phyloP scores from a whole-genome alignment of 139 green algal species.

The Closterium sp. region DNA sequence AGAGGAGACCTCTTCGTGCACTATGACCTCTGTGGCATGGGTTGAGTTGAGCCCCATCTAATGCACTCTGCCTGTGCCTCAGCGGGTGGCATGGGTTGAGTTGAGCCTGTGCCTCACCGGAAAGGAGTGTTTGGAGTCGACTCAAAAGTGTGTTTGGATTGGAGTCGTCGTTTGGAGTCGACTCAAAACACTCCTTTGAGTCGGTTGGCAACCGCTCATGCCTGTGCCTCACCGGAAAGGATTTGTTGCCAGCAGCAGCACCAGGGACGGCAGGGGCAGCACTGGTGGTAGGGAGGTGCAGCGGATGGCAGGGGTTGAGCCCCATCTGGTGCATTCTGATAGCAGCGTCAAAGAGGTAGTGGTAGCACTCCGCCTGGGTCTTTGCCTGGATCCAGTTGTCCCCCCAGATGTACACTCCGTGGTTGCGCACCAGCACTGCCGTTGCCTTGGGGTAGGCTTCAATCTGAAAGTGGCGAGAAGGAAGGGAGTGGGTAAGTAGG shows the following conservation, averaged over 20 bases:
- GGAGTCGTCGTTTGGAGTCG: no score
- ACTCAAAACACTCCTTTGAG: no score
- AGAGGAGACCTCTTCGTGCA: no score
- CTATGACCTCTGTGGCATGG: no score
- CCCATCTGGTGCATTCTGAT: constrained; percentile 76
- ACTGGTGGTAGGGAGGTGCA: neutral
- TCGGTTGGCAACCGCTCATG: no score
- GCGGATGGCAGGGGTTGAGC: constrained; percentile 50
- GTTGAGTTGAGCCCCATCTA: no score
- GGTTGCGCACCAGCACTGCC: constrained; percentile 52
- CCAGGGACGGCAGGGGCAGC: neutral
- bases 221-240: neutral
- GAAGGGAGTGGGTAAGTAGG: neutral
- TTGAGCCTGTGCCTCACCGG: no score
- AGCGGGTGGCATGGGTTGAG: no score
- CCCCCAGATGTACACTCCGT: constrained; percentile 56
- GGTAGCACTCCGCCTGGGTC: constrained; percentile 75
- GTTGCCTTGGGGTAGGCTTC: constrained; percentile 69
- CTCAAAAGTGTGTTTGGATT: no score
- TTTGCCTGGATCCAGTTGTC: constrained; percentile 56
- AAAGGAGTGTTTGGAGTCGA: no score
- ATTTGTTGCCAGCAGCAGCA: neutral
- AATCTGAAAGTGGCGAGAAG: constrained; percentile 60
- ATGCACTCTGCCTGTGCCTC: no score
- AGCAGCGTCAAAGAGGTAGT: constrained; percentile 92